Evolutionary conservation across 2,329 filamentous ascomycete species (phyloP).

Genomic region (Xylariomycetidae sp.): DNA sequence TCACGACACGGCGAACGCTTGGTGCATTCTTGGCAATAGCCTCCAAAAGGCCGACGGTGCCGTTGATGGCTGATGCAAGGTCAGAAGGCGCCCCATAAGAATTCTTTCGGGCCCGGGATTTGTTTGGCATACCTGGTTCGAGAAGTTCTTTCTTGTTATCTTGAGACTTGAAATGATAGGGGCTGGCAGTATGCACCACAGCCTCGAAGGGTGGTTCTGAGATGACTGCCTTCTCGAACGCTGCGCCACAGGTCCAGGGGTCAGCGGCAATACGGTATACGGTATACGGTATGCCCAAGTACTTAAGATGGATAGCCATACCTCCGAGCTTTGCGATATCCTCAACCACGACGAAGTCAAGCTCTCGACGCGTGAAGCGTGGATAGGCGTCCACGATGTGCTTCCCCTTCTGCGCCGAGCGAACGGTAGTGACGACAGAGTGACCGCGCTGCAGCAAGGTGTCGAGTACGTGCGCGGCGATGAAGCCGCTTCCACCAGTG

Average conservation of each 20-base stretch:
- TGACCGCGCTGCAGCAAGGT: constrained; percentile 42
- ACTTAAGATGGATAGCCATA: not conserved
- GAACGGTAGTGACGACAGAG: constrained; percentile 46
- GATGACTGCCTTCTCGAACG: constrained; percentile 59
- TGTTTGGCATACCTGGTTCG: constrained; percentile 2
- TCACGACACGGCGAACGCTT: constrained; percentile 61
- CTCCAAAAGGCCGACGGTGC: constrained; percentile 61
- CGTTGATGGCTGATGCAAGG: constrained; percentile 47
- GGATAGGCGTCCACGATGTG: constrained; percentile 41
- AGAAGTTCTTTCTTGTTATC: constrained; percentile 41
- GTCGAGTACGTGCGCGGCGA: constrained; percentile 44
- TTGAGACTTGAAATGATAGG: constrained; percentile 44
- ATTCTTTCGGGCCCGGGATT: not conserved
- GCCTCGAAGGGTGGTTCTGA: constrained; percentile 40
- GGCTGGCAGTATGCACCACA: constrained; percentile 51
- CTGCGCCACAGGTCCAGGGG: constrained; percentile 34
- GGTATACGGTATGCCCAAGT: no score
- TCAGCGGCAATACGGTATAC: no score
- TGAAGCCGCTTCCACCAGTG: constrained; percentile 40
- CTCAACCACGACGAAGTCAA: constrained; percentile 56
- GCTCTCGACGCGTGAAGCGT: constrained; percentile 23
- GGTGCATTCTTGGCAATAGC: constrained; percentile 53
- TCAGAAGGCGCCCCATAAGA: not conserved
- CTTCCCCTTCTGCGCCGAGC: constrained; percentile 42
- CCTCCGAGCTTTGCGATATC: constrained; percentile 59